Base-by-base conservation (phyloP, 495 filamentous ascomycete species). In the Talaromyces nanjingensis region DNA sequence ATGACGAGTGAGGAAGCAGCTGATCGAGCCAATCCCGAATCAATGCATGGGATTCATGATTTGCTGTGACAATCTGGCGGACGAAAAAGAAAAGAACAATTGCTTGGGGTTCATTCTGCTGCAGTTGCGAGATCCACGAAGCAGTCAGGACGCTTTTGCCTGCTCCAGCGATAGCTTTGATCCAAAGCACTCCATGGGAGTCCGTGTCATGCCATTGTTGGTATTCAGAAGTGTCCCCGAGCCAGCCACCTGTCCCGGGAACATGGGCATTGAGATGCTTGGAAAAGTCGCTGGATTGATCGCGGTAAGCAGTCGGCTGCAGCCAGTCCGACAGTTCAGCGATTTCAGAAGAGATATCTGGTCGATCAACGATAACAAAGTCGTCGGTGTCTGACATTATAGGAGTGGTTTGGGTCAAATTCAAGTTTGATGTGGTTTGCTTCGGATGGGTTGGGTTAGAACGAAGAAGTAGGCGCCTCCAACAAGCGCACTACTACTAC, bases 261-360 rank as follows among this genome's bases (percentile, higher is more conserved):
- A 73, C 64, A 64, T 81, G 70, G 0, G 74, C 74, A 11, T 64
- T 57, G 9, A 77, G 67, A 66, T 81, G 79, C 55, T 71, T 75
- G 16, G n/a, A 20, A 58, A 20, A 65, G 14, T 65, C 63, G 47
- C 60, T 64, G 22, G 65, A 64, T 18, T 63, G 52, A 2, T 60
- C 60, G 16, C 54, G 37, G 63, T 67, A 68, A 8, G 63, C 60
- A 11, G 66, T 64, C 16, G 66, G 66, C 25, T 47, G 20, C 33
- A 68, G 53, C 66, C 66, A 68, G 18, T 14, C 39, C 6, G 47
- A 52, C n/a, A 52, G 47, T 52, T 52, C 6, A 24, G 47, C 6
- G n/a, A 52, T 52, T 52, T 20, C 47, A 52, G 47, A 52, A 52
- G 47, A 52, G 6, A 4, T 22, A 7, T 52, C 22, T 24, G 47